Evolutionary conservation across 1,284 basidiomycete genomes (phyloP).

Genomic region (Schizophyllum amplum): DNA sequence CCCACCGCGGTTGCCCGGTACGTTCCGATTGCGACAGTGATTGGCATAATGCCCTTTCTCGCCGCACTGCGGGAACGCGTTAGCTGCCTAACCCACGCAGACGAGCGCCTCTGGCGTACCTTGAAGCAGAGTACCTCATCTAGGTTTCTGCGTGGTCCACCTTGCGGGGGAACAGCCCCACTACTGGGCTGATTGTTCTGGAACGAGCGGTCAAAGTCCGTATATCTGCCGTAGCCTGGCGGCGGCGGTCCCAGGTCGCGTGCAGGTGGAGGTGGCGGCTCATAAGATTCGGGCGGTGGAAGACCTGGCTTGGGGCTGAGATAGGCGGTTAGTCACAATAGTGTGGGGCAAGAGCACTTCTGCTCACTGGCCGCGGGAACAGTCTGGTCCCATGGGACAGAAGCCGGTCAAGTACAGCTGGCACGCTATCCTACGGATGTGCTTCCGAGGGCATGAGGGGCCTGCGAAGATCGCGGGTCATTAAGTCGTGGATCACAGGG

Average conservation of each 20-base stretch:
- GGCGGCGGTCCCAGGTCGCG: slow-evolving; percentile 86
- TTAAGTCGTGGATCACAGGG: slow-evolving; percentile 6
- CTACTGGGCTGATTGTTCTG: slow-evolving; percentile 18
- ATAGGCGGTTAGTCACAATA: slow-evolving; percentile 10
- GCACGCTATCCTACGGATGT: slow-evolving; percentile 87
- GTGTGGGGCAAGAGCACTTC: background rate
- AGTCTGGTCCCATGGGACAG: slow-evolving; percentile 90
- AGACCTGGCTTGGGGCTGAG: slow-evolving; percentile 65
- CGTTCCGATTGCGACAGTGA: slow-evolving; percentile 79
- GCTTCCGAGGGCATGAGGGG: slow-evolving; percentile 86
- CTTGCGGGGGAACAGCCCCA: slow-evolving; percentile 24
- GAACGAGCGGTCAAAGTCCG: slow-evolving; percentile 60
- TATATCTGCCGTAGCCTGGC: slow-evolving; percentile 82
- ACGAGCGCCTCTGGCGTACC: slow-evolving; percentile 36
- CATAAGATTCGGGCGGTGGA: slow-evolving; percentile 70
- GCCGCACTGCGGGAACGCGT: slow-evolving; percentile 53
- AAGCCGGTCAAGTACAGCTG: slow-evolving; percentile 91
- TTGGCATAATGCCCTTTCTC: slow-evolving; percentile 95
- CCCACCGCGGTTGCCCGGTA: slow-evolving; percentile 75
- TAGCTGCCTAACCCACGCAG: background rate
- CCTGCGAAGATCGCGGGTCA: slow-evolving; percentile 36
- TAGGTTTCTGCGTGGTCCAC: slow-evolving; percentile 61
- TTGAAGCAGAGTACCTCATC: slow-evolving; percentile 90
- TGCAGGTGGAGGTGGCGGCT: slow-evolving; percentile 69
- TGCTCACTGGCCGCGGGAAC: slow-evolving; percentile 86